Evolutionary conservation across 1,139 yeast genomes (phyloP), one percentile per base, ranked within the genome.

Genomic region (Candida glucosophila): DNA sequence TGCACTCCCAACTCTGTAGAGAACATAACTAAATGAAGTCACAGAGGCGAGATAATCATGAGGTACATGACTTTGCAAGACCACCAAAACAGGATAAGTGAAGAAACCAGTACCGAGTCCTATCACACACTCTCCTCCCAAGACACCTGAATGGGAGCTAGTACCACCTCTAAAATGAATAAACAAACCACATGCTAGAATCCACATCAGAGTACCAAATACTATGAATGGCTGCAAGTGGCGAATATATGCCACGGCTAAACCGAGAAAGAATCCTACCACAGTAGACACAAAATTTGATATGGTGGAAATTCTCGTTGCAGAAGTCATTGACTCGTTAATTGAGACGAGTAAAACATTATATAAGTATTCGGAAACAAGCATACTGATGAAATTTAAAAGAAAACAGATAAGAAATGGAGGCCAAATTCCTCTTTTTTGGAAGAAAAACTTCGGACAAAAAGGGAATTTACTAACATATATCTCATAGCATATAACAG

Each of bases 11-110:
- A 58, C 43, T 36, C 60, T 43, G 41, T 54, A 58, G 13, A 48
- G 37, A 5, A 60, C 49, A 31, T 51, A 52, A 26, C 53, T 47
- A 23, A 54, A 43, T 4, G 61, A 49, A 19, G 52, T 48, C 16
- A 55, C 44, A 28, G 52, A 49, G 1, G 65, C 62, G 58, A 58
- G 52, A 37, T 55, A 48, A 36, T 57, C 64, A 36, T 58, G 66
- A 28, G 39, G 43, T 19, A 53, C 52, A 34, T 54, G 44, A n/a
- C 54, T 35, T 40, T 54, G 58, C 33, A 54, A 47, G 12, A 55
- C 42, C 16, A 56, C 58, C 29, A 43, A 49, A 25, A 55, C 42
- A 15, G 60, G 52, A 35, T 57, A 55, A 11, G 58, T 37, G 39
- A 58, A 55, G 42, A 58, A 57, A 9, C 53, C 49, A 14, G 60